Conservation (phyloP, 352 stramenopile genomes). For the Globisporangium nunn region DNA sequence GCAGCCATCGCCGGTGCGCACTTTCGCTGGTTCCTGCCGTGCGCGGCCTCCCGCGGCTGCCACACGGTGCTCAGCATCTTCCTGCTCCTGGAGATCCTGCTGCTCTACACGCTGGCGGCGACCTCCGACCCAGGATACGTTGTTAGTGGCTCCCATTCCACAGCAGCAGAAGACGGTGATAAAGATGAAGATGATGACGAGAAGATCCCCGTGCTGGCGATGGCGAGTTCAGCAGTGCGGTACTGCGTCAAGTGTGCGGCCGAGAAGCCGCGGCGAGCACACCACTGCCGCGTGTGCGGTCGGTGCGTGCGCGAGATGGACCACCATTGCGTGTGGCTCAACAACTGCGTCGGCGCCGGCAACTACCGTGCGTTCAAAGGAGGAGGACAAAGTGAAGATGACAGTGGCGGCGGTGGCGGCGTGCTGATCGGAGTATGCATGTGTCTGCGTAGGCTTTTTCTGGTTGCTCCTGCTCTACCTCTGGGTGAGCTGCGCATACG, state of each 20-base stretch:
- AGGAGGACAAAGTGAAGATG: background rate
- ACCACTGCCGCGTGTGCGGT: conserved; percentile 80
- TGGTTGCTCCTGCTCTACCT: conserved; percentile 45
- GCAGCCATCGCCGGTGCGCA: conserved; percentile 20
- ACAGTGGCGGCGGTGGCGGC: too few relatives aligned
- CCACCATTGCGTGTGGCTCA: conserved; percentile 96
- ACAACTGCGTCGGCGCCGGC: conserved; percentile 95
- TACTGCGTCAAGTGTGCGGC: conserved; percentile 9
- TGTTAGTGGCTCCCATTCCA: background rate
- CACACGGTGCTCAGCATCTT: conserved; percentile 17
- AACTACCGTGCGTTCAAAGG: conserved; percentile 79
- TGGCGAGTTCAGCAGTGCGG: background rate
- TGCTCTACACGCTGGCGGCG: conserved; percentile 35
- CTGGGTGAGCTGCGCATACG: conserved; percentile 34
- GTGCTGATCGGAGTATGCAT: background rate
- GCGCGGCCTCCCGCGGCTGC: background rate
- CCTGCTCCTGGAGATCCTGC: conserved; percentile 24
- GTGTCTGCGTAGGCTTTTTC: conserved; percentile 27
- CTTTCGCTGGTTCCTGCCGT: conserved; percentile 23
- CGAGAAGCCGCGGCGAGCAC: conserved; percentile 27
- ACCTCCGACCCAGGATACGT: conserved; percentile 35
- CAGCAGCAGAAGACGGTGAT: background rate
- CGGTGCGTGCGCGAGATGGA: conserved; percentile 95
- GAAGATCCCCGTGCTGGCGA: too few relatives aligned
- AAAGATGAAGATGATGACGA: background rate